Conservation (phyloP, 805 yeast genomes). For the Ogataea nonfermentans region DNA sequence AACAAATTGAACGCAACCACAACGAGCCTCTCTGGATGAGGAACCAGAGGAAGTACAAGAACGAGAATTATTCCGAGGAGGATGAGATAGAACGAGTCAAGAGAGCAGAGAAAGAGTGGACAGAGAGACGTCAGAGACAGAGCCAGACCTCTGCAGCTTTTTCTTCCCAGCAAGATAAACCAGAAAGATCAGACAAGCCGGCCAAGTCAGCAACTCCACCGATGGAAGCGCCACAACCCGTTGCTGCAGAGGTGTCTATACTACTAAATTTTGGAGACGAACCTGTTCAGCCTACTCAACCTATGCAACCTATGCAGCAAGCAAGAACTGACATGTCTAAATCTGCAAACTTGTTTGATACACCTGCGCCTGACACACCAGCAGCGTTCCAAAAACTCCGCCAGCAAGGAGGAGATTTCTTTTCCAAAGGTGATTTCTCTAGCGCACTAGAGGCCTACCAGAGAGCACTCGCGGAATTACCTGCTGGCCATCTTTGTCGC, state of each 20-base stretch:
- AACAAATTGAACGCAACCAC: constrained; percentile 29
- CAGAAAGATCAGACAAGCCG: neutral
- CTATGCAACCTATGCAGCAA: neutral
- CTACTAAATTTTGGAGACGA: constrained; percentile 2
- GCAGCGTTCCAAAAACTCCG: constrained; percentile 47
- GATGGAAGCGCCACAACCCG: neutral
- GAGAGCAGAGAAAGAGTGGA: constrained; percentile 31
- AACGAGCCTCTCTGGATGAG: constrained; percentile 75
- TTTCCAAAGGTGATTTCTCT: constrained; percentile 79
- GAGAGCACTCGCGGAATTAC: constrained; percentile 48
- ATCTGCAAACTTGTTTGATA: neutral
- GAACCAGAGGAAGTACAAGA: constrained; percentile 48
- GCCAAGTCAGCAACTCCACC: neutral
- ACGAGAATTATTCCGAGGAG: constrained; percentile 39
- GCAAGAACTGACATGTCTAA: too few species aligned
- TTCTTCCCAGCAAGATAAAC: neutral
- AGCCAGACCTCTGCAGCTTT: too few species aligned
- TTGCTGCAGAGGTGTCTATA: neutral
- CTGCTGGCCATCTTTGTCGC: constrained; percentile 60
- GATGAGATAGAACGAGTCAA: constrained; percentile 40
- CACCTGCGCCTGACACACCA: constrained; percentile 3
- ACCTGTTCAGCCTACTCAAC: neutral
- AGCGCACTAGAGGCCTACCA: constrained; percentile 61
- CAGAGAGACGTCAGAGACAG: constrained; percentile 39
- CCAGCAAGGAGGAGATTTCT: constrained; percentile 58